Evolutionary conservation across 169 alveolate genomes (phyloP).

Genomic region (Plasmodium adleri): DNA sequence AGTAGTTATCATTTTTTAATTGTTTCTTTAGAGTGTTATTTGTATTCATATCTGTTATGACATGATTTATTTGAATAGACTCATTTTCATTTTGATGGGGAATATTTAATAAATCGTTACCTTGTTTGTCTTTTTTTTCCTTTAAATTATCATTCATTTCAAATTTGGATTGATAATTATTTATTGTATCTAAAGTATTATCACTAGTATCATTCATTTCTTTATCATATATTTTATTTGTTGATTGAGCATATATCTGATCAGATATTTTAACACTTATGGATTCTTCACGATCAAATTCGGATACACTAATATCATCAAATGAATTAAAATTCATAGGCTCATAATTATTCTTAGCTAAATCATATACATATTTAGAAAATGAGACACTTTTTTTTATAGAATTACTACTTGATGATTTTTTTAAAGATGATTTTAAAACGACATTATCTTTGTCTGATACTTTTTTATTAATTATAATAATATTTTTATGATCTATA

Average conservation of each 20-base stretch:
- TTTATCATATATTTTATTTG: too few relatives aligned
- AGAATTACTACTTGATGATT: slow-evolving; percentile 19
- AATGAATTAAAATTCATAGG: slow-evolving; percentile 18
- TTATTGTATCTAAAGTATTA: too few relatives aligned
- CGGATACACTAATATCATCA: slow-evolving; percentile 14
- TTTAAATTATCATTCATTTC: background rate
- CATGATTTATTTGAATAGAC: background rate
- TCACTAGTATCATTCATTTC: too few relatives aligned
- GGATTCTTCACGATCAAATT: background rate
- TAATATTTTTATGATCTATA: slow-evolving; percentile 1
- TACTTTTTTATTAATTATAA: slow-evolving; percentile 11
- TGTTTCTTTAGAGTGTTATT: too few relatives aligned
- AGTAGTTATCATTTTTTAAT: too few relatives aligned
- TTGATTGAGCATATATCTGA: too few relatives aligned
- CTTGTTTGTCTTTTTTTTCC: background rate
- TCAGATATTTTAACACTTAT: background rate
- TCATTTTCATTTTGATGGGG: background rate
- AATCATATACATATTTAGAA: slow-evolving; percentile 59
- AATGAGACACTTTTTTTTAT: slow-evolving; percentile 50
- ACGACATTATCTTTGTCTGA: slow-evolving; percentile 1
- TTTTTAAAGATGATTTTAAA: slow-evolving; percentile 54
- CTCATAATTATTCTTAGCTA: slow-evolving; percentile 40
- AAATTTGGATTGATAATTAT: too few relatives aligned
- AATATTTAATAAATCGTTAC: background rate
- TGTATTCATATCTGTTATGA: too few relatives aligned